phyloP scores from a whole-genome alignment of 495 filamentous ascomycete genomes.

The Rostrohypoxylon terebratum region DNA sequence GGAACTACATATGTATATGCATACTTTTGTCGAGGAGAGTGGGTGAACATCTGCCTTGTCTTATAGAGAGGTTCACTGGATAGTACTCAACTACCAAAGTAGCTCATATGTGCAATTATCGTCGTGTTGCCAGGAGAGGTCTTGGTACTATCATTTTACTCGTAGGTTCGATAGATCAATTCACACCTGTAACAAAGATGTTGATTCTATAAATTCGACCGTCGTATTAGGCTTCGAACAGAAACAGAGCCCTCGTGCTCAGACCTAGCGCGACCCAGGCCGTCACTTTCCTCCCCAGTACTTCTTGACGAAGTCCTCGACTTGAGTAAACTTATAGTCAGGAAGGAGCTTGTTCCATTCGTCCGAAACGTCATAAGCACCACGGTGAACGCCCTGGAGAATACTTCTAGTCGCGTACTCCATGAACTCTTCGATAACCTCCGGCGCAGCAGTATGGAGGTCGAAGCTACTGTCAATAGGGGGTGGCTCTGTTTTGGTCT shows the following conservation, averaged over 20 bases:
- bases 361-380: slow-evolving; percentile 57
- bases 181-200: no score
- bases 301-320: slow-evolving; percentile 59
- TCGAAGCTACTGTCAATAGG: slow-evolving; percentile 52
- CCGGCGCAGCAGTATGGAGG: slow-evolving; percentile 57
- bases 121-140: no score
- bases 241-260: not conserved
- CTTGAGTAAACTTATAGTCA: slow-evolving; percentile 60
- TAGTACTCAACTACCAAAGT: no score
- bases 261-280: not conserved
- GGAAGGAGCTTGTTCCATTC: slow-evolving; percentile 65
- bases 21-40: no score
- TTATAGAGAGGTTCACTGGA: no score
- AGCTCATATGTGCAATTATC: no score
- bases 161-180: no score
- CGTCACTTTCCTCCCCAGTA: slow-evolving; percentile 57
- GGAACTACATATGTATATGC: no score
- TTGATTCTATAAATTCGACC: no score
- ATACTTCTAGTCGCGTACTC: slow-evolving; percentile 49
- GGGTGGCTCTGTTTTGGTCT: slow-evolving; percentile 52
- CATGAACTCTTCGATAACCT: slow-evolving; percentile 50
- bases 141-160: no score
- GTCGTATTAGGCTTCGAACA: no score
- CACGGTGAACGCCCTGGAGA: slow-evolving; percentile 51
- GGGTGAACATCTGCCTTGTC: no score